phyloP scores from a whole-genome alignment of 306 rosid species.

The Sechiopsis laciniata region DNA sequence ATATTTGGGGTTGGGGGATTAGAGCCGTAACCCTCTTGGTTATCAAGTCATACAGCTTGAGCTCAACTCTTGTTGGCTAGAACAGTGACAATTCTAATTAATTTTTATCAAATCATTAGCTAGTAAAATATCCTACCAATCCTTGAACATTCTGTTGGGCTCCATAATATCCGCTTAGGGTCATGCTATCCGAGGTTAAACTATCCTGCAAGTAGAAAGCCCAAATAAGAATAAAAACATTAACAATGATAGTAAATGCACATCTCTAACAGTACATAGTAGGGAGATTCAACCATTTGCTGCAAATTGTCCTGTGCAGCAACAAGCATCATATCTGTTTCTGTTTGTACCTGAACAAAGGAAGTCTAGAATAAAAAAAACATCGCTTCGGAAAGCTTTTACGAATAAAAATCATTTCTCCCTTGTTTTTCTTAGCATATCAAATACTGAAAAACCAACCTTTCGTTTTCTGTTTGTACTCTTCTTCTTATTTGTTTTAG shows the following conservation, averaged over 20 bases:
- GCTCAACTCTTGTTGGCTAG: too few species aligned
- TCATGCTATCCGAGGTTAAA: constrained; percentile 57
- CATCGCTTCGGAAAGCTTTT: not conserved
- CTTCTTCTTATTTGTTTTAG: constrained; percentile 64
- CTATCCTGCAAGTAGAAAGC: constrained; percentile 51
- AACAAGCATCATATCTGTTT: constrained; percentile 52
- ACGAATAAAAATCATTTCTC: not conserved
- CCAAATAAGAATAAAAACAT: constrained; percentile 17
- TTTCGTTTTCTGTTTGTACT: constrained; percentile 63
- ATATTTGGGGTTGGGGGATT: too few species aligned
- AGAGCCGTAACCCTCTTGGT: too few species aligned
- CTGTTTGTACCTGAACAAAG: constrained; percentile 50
- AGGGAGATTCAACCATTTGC: constrained; percentile 58
- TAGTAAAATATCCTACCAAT: constrained; percentile 47
- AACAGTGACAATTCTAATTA: not conserved
- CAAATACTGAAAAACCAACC: constrained; percentile 42
- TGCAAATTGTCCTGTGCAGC: constrained; percentile 63
- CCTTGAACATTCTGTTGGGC: constrained; percentile 83
- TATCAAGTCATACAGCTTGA: too few species aligned
- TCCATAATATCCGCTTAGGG: constrained; percentile 70
- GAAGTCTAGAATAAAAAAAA: not conserved
- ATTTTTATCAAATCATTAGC: not conserved
- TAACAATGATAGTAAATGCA: constrained; percentile 12
- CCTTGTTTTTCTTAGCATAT: constrained; percentile 11
- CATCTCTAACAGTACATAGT: not conserved